Evolutionary conservation across 441 rosid genomes (phyloP).

Genomic region (Bruguiera hainesii): DNA sequence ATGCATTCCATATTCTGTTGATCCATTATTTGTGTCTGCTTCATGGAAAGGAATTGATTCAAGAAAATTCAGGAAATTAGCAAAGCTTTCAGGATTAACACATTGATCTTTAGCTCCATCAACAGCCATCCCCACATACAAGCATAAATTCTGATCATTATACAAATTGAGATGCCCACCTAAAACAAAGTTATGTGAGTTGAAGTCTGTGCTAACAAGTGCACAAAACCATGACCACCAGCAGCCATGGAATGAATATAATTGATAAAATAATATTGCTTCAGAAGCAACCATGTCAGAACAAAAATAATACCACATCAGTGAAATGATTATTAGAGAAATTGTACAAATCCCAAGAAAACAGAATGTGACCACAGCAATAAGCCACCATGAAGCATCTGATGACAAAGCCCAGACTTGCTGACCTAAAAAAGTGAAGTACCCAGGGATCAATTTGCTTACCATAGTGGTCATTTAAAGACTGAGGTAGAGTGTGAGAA

Average conservation of each 20-base stretch:
- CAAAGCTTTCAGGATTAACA: constrained; percentile 65
- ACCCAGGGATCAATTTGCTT: constrained; percentile 27
- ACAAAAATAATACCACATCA: neutral
- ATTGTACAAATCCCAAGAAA: constrained; percentile 1
- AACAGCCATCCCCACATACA: constrained; percentile 46
- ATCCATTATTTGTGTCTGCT: constrained; percentile 54
- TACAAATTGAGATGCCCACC: constrained; percentile 51
- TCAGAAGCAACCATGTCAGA: too few relatives aligned
- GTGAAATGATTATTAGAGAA: constrained; percentile 7
- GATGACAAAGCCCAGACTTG: neutral
- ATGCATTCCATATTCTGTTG: constrained; percentile 52
- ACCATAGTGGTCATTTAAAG: constrained; percentile 59
- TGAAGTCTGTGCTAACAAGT: neutral
- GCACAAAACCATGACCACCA: neutral
- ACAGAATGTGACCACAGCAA: neutral
- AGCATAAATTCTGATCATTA: constrained; percentile 51
- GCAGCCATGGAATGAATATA: neutral
- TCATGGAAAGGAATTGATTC: constrained; percentile 83
- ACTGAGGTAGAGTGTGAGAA: constrained; percentile 68
- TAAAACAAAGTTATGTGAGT: constrained; percentile 20
- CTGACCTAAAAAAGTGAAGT: neutral
- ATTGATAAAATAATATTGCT: neutral
- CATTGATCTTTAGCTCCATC: constrained; percentile 69
- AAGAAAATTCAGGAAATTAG: constrained; percentile 78
- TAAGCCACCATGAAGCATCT: constrained; percentile 3